Evolutionary conservation across 2,329 filamentous ascomycete species (phyloP).

Genomic region (Aspergillus alliaceus): DNA sequence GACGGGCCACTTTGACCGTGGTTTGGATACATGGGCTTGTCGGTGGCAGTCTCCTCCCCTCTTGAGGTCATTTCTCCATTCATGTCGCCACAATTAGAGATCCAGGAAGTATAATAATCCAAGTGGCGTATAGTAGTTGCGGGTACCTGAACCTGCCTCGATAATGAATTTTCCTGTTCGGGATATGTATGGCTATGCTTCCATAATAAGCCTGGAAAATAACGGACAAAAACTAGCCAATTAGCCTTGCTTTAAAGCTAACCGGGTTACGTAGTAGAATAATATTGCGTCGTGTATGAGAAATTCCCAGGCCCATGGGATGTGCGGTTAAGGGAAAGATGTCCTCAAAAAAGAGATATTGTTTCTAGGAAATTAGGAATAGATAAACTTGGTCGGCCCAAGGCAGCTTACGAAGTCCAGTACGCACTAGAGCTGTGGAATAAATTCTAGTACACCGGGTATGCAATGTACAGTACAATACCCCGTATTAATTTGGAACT

Average conservation of each 20-base stretch:
- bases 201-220: neutral
- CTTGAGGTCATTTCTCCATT: neutral
- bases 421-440: no score
- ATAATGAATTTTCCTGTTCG: neutral
- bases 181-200: neutral
- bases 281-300: neutral
- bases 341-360: no score
- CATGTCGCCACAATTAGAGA: neutral
- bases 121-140: neutral
- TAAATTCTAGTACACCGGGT: no score
- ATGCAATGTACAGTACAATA: no score
- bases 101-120: neutral
- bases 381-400: no score
- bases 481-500: no score
- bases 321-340: neutral
- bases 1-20: neutral
- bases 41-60: neutral
- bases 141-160: neutral
- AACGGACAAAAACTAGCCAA: neutral
- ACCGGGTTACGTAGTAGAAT: no score
- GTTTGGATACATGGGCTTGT: neutral
- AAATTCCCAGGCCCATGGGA: neutral
- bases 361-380: no score
- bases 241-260: neutral
- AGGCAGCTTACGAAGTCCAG: no score